Evolutionary conservation across 2,329 filamentous ascomycete species (phyloP).

Genomic region (Dactylellina cionopaga): DNA sequence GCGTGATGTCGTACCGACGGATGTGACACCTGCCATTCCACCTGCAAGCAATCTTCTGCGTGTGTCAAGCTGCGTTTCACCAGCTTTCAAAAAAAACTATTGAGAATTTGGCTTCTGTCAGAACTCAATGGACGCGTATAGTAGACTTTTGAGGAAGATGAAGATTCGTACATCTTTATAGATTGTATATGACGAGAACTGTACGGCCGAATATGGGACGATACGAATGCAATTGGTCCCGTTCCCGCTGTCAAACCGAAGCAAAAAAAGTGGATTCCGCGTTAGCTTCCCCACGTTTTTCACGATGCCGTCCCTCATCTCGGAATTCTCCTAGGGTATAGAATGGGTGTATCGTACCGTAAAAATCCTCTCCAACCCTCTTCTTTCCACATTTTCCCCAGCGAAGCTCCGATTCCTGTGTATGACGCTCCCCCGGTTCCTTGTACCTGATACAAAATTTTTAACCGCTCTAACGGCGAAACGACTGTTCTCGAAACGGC

Average conservation of each 20-base stretch:
- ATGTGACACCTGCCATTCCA: constrained; percentile 91
- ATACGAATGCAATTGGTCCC: constrained; percentile 98
- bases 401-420: constrained; percentile 86
- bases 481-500: constrained; percentile 98
- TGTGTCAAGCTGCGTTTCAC: constrained; percentile 60
- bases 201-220: constrained; percentile 95
- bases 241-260: constrained; percentile 70
- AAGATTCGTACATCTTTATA: constrained; percentile 80
- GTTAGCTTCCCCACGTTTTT: constrained; percentile 25
- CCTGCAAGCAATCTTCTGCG: constrained; percentile 85
- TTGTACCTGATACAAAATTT: constrained; percentile 98
- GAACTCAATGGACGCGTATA: constrained; percentile 5
- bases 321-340: not conserved
- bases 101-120: constrained; percentile 12
- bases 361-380: constrained; percentile 98
- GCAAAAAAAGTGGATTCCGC: too few species aligned
- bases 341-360: constrained; percentile 64
- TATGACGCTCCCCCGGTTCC: constrained; percentile 90
- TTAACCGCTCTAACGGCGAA: constrained; percentile 91
- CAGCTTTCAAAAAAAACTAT: constrained; percentile 43
- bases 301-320: not conserved
- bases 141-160: not conserved
- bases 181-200: constrained; percentile 97
- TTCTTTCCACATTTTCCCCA: constrained; percentile 95
- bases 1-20: constrained; percentile 68